Evolutionary conservation across 2,329 filamentous ascomycete species (phyloP), one percentile per base, ranked within the genome.

Genomic region (Colletotrichum musae): DNA sequence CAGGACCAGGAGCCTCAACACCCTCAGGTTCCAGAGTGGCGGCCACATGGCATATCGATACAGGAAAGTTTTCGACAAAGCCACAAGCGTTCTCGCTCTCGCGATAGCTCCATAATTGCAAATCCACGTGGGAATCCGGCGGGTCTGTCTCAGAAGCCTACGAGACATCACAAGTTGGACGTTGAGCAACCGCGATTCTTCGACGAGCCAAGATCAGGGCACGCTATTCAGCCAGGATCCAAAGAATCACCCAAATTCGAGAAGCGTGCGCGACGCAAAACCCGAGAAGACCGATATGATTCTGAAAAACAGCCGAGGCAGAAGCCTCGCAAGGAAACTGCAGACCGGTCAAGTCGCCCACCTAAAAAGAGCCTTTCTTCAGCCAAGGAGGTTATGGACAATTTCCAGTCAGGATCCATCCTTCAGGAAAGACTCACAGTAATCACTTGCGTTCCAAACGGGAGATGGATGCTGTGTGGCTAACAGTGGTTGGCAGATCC

Each of bases 401-500:
- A 85, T 21, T 92, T 92, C 70, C 80, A 80, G 13, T 90, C 89
- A 1, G 77, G 83, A 4, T 85, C 85, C 59, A 83, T 92, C 50
- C 77, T 83, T 12, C 82, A 82, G 12, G 72, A 74, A 5, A 76
- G 77, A 32, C 65, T 83, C 3, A 82, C 78, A 6, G 82, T 82
- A 62, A 57, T 36, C 7, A 10, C 32, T 3, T 9, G 10, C 32
- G 76, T 63, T 4, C 24, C 56, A 36, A 21, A 43, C 32, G 58
- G 67, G 6, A 61, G 2, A 39, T 9, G 18, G 18, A 13, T 18
- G 47, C 53, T 41, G 62, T 15, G 24, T 15, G 24, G 7, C 58
- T 70, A 36, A 65, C 32, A 5, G 26, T 4, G 6, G 16, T n/a
- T 24, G 43, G 5, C 28, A 84, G 82, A 74, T 83, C 5, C 79